Evolutionary conservation across 371 early-diverging fungal species (phyloP).

Genomic region (Batkoa obscura): DNA sequence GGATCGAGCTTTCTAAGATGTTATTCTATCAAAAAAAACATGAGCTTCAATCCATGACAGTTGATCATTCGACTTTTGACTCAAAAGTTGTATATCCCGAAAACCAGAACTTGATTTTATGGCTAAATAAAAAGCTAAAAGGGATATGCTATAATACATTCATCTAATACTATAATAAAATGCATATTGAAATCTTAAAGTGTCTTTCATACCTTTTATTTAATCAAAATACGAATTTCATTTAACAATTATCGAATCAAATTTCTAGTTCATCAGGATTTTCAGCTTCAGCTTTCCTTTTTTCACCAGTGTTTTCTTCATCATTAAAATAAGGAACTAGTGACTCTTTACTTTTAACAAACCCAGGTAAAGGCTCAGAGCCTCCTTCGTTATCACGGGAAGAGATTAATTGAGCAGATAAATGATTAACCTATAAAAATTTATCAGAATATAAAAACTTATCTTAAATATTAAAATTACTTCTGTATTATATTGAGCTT

Average conservation of each 20-base stretch:
- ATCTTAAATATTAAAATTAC: slow-evolving; percentile 12
- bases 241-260: neutral
- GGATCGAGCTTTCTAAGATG: no score
- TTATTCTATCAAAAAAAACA: no score
- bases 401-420: neutral
- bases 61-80: no score
- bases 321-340: neutral
- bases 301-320: neutral
- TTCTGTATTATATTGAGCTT: slow-evolving; percentile 60
- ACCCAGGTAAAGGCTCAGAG: neutral
- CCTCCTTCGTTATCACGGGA: neutral
- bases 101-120: no score
- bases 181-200: no score
- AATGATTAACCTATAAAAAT: neutral
- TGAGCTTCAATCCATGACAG: no score
- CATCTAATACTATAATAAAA: no score
- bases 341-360: neutral
- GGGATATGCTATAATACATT: no score
- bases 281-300: neutral
- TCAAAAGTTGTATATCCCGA: no score
- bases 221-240: no score
- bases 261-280: slow-evolving; percentile 1
- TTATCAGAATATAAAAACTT: neutral
- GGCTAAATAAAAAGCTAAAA: no score
- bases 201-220: no score